phyloP scores from a whole-genome alignment of 2,329 filamentous ascomycete species.

The Epichloe elymi region DNA sequence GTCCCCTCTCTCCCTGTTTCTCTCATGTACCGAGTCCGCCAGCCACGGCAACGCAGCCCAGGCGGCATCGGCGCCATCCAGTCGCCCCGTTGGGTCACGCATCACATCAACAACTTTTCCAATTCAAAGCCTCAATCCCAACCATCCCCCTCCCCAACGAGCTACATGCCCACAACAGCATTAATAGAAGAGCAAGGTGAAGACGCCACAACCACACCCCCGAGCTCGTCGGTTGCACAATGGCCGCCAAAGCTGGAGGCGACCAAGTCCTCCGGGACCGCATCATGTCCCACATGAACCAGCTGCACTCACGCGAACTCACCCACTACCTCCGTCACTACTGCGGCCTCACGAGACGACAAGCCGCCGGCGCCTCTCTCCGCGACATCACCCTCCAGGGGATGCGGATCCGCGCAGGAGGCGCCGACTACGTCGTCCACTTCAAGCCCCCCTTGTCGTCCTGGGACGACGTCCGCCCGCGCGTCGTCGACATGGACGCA shows the following conservation, averaged over 20 bases:
- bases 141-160: no score
- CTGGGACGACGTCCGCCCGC: constrained; percentile 53
- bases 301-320: constrained; percentile 63
- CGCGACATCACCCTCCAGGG: constrained; percentile 49
- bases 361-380: constrained; percentile 39
- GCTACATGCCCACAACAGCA: no score
- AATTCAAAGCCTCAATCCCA: neutral
- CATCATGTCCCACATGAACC: constrained; percentile 72
- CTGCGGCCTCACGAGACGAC: constrained; percentile 38
- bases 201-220: neutral
- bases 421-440: constrained; percentile 37
- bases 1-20: no score
- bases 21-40: no score
- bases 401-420: constrained; percentile 46
- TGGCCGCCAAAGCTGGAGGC: constrained; percentile 9
- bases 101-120: neutral
- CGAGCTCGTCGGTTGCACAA: neutral
- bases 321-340: constrained; percentile 67
- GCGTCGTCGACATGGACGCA: constrained; percentile 59
- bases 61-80: neutral
- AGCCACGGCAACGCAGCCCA: no score
- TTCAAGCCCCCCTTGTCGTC: constrained; percentile 60
- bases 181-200: no score
- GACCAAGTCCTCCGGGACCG: constrained; percentile 20
- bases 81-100: no score